These are phyloP conservation scores for Podosphaera fusca DNA, from an alignment of 2,329 filamentous ascomycete genomes.

Conservation along the genomic window DNA sequence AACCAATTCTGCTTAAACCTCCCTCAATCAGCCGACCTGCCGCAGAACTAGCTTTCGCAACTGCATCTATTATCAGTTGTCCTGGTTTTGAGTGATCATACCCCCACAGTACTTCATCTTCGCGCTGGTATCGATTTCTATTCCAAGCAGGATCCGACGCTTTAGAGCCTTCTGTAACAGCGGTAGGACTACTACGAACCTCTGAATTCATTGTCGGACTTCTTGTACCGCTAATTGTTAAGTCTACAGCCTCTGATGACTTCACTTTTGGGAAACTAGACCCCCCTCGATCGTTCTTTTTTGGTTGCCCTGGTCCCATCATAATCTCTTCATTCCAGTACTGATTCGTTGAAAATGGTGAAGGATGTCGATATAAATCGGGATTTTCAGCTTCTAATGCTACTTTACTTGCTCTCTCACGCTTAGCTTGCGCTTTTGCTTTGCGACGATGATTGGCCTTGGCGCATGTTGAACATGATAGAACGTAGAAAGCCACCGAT, in stretches of 20 bases:
- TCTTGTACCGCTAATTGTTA: constrained; percentile 27
- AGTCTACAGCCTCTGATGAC: constrained; percentile 32
- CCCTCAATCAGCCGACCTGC: constrained; percentile 31
- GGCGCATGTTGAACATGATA: constrained; percentile 58
- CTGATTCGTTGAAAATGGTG: constrained; percentile 66
- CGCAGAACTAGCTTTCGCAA: constrained; percentile 26
- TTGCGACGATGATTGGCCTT: constrained; percentile 46
- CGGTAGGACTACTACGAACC: constrained; percentile 21
- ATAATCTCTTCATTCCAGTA: constrained; percentile 76
- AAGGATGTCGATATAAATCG: constrained; percentile 52
- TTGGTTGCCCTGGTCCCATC: constrained; percentile 53
- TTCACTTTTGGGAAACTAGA: constrained; percentile 36
- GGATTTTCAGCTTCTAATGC: constrained; percentile 46
- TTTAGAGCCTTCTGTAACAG: constrained; percentile 22
- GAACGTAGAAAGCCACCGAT: constrained; percentile 55
- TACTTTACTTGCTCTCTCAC: constrained; percentile 40
- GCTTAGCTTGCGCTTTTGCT: constrained; percentile 45
- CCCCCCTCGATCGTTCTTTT: constrained; percentile 27
- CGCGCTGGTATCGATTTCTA: constrained; percentile 55
- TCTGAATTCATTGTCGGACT: constrained; percentile 17
- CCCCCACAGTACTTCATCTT: constrained; percentile 76
- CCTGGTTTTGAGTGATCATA: constrained; percentile 25
- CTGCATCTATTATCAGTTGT: constrained; percentile 26
- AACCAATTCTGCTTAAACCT: constrained; percentile 17
- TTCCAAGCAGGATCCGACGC: constrained; percentile 43